A percentile compares a stretch with the other conserved stretches of the same genome.
Conservation (phyloP, 495 filamentous ascomycete genomes). For the Pseudomonodictys pantanalensis region DNA sequence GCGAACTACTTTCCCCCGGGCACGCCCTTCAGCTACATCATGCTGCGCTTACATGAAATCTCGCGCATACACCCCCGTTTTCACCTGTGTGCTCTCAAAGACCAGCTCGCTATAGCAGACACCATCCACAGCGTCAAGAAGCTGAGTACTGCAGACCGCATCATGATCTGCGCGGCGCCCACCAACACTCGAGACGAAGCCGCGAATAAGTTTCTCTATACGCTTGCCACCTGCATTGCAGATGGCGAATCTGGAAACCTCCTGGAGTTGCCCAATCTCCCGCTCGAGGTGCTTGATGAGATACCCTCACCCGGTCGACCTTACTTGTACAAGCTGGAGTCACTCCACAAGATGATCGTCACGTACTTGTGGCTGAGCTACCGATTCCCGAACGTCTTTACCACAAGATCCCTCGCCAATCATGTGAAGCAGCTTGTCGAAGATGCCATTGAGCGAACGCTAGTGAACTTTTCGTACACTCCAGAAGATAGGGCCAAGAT, state of each 20-base stretch:
- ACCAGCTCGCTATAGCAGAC: slow-evolving; percentile 63
- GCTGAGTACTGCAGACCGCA: slow-evolving; percentile 66
- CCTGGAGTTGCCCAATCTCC: slow-evolving; percentile 53
- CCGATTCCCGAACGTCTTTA: slow-evolving; percentile 72
- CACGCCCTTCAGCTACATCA: slow-evolving; percentile 73
- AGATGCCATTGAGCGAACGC: slow-evolving; percentile 64
- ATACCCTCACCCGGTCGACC: slow-evolving; percentile 41
- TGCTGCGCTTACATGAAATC: slow-evolving; percentile 68
- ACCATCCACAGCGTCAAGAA: slow-evolving; percentile 61
- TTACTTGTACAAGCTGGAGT: slow-evolving; percentile 66
- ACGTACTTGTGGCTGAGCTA: slow-evolving; percentile 84
- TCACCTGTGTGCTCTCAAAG: slow-evolving; percentile 63
- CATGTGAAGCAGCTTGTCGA: slow-evolving; percentile 80
- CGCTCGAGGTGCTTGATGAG: slow-evolving; percentile 42
- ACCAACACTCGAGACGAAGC: slow-evolving; percentile 41
- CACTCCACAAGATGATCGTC: slow-evolving; percentile 74
- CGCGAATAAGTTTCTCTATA: slow-evolving; percentile 48
- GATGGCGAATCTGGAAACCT: slow-evolving; percentile 60
- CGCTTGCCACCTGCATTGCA: slow-evolving; percentile 66
- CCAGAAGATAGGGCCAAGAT: too few relatives aligned
- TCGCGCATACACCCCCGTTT: slow-evolving; percentile 60
- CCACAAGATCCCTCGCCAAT: slow-evolving; percentile 69
- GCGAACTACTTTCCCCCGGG: slow-evolving; percentile 71
- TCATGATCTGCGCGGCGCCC: slow-evolving; percentile 73
- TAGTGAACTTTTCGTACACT: slow-evolving; percentile 48